These are phyloP conservation scores for Meyerozyma athensensis DNA, from an alignment of 1,139 yeast species.

Conservation along the genomic window DNA sequence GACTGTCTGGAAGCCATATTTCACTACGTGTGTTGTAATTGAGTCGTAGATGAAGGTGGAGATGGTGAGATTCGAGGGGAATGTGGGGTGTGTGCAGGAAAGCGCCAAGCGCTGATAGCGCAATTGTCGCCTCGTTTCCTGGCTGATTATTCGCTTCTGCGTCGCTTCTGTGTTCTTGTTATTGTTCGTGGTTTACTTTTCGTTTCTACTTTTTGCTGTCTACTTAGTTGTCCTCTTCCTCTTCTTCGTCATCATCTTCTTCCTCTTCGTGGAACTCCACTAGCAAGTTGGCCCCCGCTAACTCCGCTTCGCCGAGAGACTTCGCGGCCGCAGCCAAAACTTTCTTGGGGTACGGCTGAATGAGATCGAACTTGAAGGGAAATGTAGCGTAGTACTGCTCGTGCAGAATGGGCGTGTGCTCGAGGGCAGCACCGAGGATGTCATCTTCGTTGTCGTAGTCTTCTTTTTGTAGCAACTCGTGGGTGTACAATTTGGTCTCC, in stretches of 20 bases:
- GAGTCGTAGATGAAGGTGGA: too few species aligned
- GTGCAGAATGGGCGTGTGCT: neutral
- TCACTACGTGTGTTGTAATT: neutral
- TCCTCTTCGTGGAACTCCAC: conserved; percentile 28
- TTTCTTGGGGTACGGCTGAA: conserved; percentile 43
- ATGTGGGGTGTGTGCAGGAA: conserved; percentile 1
- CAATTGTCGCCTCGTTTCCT: too few species aligned
- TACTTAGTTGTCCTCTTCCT: too few species aligned
- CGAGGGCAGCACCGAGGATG: conserved; percentile 2
- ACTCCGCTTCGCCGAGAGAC: conserved; percentile 21
- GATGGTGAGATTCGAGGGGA: too few species aligned
- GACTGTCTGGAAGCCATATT: conserved; percentile 37
- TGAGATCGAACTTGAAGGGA: conserved; percentile 33
- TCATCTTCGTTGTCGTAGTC: conserved; percentile 14
- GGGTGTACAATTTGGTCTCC: conserved; percentile 38
- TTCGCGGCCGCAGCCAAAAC: conserved; percentile 17
- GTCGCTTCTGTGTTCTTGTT: neutral
- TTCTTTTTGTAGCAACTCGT: conserved; percentile 10
- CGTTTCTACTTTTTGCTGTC: too few species aligned
- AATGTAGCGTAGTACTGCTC: conserved; percentile 21
- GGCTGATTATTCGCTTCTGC: too few species aligned
- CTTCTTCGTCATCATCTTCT: conserved; percentile 17
- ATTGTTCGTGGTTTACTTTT: too few species aligned
- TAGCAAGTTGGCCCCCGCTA: conserved; percentile 37
- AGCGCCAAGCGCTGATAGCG: too few species aligned